A percentile compares a stretch with the other conserved stretches of the same genome.
Evolutionary conservation across 2,329 filamentous ascomycete species (phyloP).

Genomic region (Metarhizium humberi): DNA sequence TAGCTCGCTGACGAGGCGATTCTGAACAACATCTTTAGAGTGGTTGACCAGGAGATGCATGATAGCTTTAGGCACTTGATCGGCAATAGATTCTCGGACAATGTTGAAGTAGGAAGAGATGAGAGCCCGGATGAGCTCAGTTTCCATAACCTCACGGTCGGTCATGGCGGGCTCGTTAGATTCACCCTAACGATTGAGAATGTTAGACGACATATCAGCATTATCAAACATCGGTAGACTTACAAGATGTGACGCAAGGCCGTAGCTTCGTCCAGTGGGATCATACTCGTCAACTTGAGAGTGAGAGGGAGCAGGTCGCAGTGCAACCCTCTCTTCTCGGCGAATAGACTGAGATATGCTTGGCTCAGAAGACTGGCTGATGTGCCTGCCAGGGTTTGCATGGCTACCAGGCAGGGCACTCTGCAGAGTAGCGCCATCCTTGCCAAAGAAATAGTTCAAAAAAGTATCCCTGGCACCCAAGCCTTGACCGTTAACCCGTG

Average conservation of each 20-base stretch:
- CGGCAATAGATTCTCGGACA: conserved; percentile 94
- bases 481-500: conserved; percentile 49
- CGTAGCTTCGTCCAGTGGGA: conserved; percentile 27
- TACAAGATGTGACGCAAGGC: conserved; percentile 48
- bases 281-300: conserved; percentile 31
- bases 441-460: conserved; percentile 97
- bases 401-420: conserved; percentile 24
- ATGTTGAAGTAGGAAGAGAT: conserved; percentile 99
- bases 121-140: conserved; percentile 88
- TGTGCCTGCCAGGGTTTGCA: conserved; percentile 45
- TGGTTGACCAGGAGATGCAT: conserved; percentile 99
- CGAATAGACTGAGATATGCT: conserved; percentile 79
- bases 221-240: conserved; percentile 22
- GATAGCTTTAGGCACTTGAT: conserved; percentile 96
- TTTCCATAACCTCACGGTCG: conserved; percentile 93
- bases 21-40: conserved; percentile 96
- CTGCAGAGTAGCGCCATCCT: conserved; percentile 57
- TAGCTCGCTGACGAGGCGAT: conserved; percentile 86
- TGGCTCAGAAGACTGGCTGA: conserved; percentile 70
- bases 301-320: conserved; percentile 36
- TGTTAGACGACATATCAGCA: neutral
- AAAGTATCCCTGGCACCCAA: conserved; percentile 75
- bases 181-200: conserved; percentile 32
- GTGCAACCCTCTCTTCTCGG: conserved; percentile 50
- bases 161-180: conserved; percentile 78